Evolutionary conservation across 148 eudicot species (phyloP), one percentile per base, ranked within the genome.

Genomic region (Persicaria tinctoria): DNA sequence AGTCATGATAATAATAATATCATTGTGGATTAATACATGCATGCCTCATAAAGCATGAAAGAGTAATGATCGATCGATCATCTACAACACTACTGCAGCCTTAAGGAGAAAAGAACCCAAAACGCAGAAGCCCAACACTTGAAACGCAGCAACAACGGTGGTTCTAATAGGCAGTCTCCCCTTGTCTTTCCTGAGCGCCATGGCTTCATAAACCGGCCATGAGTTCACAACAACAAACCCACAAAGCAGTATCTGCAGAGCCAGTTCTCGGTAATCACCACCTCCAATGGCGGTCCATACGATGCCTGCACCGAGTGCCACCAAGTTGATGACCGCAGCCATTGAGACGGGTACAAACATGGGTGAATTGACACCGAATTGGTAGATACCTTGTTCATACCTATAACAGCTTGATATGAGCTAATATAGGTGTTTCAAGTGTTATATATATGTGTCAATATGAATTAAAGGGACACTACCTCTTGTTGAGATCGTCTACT

Each of bases 91-190:
- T 32, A 32, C 41, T 32, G 3, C 10, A 20, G 48, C 54, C 41
- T 69, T 59, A 18, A 49, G 49, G 18, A 76, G n/a, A 13, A 51
- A 14, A 49, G 11, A 23, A 12, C 59, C 27, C 11, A 75, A 10
- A 32, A 14, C 47, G 17, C 74, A 86, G 10, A 89, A 78, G 74
- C 75, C 71, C 7, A 76, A 76, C 20, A 83, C 83, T 6, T 83
- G 51, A 73, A 76, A 51, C 5, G 60, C 49, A 4, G 95, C 81
- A 73, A 81, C 53, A 3, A 88, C 20, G 12, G 84, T 90, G 5
- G 76, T 78, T 76, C 81, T 87, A n/a, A 76, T 49, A 0, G 91
- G 93, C 88, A 90, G 84, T 51, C 85, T 90, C 59, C 97, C 97
- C 17, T 76, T 79, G 72, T 92, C 97, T 45, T 72, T 83, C 75